These are phyloP conservation scores for Ambrosia hybrid DNA, from an alignment of 140 eudicot genomes.

Conservation along the genomic window DNA sequence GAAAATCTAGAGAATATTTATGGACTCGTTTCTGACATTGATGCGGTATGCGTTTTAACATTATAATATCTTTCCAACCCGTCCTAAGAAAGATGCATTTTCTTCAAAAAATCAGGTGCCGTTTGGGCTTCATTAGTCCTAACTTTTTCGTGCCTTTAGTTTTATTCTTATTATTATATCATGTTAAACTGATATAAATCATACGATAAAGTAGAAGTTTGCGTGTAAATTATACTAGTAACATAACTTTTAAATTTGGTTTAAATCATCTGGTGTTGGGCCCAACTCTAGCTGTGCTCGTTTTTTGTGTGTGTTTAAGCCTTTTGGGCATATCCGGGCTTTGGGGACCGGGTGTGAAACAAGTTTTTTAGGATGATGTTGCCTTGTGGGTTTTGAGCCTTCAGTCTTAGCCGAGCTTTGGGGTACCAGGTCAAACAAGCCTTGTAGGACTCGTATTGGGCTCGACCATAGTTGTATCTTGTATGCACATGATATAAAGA, in stretches of 20 bases:
- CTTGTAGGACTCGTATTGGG: neutral
- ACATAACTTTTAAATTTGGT: neutral
- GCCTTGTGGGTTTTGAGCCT: too few relatives aligned
- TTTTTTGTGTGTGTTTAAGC: neutral
- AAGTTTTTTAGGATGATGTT: too few relatives aligned
- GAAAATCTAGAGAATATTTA: constrained; percentile 79
- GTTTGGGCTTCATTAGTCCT: neutral
- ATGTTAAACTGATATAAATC: neutral
- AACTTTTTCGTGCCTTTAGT: neutral
- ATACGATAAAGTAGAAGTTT: too few relatives aligned
- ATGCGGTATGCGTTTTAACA: constrained; percentile 44
- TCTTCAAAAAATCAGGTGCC: neutral
- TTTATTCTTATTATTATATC: neutral
- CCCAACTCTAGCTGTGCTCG: neutral
- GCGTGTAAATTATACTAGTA: neutral
- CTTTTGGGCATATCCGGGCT: neutral
- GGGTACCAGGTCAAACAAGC: neutral
- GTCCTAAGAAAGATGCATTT: neutral
- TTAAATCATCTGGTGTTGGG: neutral
- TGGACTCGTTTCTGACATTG: constrained; percentile 62
- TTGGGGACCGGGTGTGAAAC: neutral
- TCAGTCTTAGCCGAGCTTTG: too few relatives aligned
- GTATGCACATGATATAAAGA: constrained; percentile 26
- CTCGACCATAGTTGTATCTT: neutral
- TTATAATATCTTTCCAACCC: neutral